Percentiles rank a stretch among this genome's conserved stretches.
These are phyloP conservation scores for Russula sp. DNA, from an alignment of 768 basidiomycete genomes.

Conservation along the genomic window DNA sequence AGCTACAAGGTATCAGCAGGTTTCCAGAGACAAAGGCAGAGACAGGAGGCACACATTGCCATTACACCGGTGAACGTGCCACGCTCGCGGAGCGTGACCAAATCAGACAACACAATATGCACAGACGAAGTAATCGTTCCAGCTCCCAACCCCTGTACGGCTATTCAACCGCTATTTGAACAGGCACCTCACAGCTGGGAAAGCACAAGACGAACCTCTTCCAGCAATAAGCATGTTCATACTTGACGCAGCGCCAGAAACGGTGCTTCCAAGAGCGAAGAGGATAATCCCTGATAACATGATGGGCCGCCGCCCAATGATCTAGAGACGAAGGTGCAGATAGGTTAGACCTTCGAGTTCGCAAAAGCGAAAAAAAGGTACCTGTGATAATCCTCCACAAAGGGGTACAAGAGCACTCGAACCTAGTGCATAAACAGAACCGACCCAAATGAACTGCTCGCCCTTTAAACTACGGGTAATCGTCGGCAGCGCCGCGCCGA, in stretches of 20 bases:
- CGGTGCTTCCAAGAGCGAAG: constrained; percentile 36
- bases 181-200: no score
- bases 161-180: background rate
- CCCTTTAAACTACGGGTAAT: constrained; percentile 35
- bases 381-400: constrained; percentile 32
- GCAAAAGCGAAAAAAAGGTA: constrained; percentile 21
- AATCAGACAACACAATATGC: constrained; percentile 37
- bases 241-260: constrained; percentile 37
- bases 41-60: constrained; percentile 33
- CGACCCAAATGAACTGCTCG: constrained; percentile 31
- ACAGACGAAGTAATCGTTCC: constrained; percentile 35
- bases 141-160: constrained; percentile 36
- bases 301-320: constrained; percentile 36
- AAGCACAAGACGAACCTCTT: constrained; percentile 25
- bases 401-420: constrained; percentile 34
- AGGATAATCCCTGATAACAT: constrained; percentile 32
- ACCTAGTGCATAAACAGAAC: constrained; percentile 31
- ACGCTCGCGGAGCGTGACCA: constrained; percentile 39
- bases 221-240: constrained; percentile 39
- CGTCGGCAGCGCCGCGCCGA: constrained; percentile 34
- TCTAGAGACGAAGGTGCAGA: constrained; percentile 7
- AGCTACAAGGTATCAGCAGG: constrained; percentile 11
- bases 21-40: no score
- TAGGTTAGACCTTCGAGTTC: background rate
- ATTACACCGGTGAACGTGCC: constrained; percentile 37